phyloP scores from a whole-genome alignment of 352 stramenopile species.

The Globisporangium iwayamae region DNA sequence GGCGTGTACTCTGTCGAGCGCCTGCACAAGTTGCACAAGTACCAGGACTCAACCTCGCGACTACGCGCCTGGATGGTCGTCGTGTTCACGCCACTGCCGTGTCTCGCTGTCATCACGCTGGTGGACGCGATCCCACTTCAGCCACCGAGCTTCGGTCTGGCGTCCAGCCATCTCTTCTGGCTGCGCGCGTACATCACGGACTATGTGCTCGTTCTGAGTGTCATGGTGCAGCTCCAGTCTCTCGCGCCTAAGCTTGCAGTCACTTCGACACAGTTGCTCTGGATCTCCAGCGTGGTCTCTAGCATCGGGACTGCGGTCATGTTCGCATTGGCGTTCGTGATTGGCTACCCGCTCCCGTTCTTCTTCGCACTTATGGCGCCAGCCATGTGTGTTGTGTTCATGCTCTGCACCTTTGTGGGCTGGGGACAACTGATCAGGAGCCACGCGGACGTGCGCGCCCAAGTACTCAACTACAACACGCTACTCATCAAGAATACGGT shows the following conservation, averaged over 20 bases:
- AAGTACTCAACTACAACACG: conserved; percentile 7
- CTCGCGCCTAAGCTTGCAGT: conserved; percentile 11
- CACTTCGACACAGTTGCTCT: conserved; percentile 3
- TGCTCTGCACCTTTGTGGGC: neutral
- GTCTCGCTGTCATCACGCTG: conserved; percentile 6
- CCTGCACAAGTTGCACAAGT: neutral
- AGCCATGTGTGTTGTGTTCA: neutral
- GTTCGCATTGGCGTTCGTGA: neutral
- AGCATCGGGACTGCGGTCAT: neutral
- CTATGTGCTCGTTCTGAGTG: neutral
- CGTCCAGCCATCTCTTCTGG: conserved; percentile 8
- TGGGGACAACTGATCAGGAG: neutral
- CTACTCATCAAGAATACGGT: conserved; percentile 12
- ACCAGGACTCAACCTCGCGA: neutral
- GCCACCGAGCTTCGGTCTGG: neutral
- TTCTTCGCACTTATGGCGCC: conserved; percentile 10
- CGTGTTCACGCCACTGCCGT: conserved; percentile 14
- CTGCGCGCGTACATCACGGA: conserved; percentile 5
- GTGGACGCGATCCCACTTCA: conserved; percentile 15
- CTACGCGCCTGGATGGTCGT: neutral
- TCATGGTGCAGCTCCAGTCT: neutral
- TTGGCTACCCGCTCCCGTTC: conserved; percentile 41
- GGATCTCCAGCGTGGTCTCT: conserved; percentile 8
- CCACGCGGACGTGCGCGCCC: neutral
- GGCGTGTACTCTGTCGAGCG: conserved; percentile 17